Conservation (phyloP, 2,329 filamentous ascomycete genomes). For the Fusarium torreyae region DNA sequence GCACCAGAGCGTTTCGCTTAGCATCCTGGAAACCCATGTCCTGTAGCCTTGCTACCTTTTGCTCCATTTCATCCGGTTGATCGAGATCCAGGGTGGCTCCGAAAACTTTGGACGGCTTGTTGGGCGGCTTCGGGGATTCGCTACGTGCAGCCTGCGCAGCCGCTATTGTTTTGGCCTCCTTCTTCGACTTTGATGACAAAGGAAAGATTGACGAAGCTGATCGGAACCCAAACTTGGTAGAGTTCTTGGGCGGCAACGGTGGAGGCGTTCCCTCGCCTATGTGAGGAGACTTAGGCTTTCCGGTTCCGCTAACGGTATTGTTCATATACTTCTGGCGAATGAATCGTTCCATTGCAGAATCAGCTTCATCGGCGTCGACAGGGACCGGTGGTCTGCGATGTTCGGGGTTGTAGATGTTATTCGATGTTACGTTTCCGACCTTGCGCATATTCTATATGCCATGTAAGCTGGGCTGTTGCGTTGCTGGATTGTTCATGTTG, state of each 20-base stretch:
- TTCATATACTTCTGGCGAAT: conserved; percentile 95
- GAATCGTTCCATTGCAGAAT: conserved; percentile 94
- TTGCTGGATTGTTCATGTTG: conserved; percentile 25
- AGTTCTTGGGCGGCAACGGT: conserved; percentile 73
- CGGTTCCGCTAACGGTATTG: conserved; percentile 55
- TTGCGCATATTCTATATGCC: conserved; percentile 87
- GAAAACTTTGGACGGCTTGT: conserved; percentile 78
- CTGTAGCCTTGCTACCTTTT: conserved; percentile 81
- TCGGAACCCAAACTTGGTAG: conserved; percentile 73
- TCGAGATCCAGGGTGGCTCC: conserved; percentile 75
- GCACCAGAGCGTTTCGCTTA: conserved; percentile 82
- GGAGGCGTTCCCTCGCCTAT: conserved; percentile 72
- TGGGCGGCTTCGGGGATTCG: conserved; percentile 62
- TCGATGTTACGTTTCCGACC: conserved; percentile 87
- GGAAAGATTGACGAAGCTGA: conserved; percentile 78
- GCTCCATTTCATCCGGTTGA: conserved; percentile 73
- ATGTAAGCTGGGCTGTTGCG: conserved; percentile 36
- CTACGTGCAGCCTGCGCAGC: conserved; percentile 49
- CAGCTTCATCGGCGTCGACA: conserved; percentile 91
- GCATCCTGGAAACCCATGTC: conserved; percentile 95
- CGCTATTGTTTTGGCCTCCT: conserved; percentile 59
- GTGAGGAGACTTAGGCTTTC: conserved; percentile 54
- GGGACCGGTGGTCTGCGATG: conserved; percentile 88
- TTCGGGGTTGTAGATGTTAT: conserved; percentile 90
- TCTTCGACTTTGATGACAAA: conserved; percentile 72